Evolutionary conservation across 2,329 filamentous ascomycete genomes (phyloP).

Genomic region (Trichoderma gracile): DNA sequence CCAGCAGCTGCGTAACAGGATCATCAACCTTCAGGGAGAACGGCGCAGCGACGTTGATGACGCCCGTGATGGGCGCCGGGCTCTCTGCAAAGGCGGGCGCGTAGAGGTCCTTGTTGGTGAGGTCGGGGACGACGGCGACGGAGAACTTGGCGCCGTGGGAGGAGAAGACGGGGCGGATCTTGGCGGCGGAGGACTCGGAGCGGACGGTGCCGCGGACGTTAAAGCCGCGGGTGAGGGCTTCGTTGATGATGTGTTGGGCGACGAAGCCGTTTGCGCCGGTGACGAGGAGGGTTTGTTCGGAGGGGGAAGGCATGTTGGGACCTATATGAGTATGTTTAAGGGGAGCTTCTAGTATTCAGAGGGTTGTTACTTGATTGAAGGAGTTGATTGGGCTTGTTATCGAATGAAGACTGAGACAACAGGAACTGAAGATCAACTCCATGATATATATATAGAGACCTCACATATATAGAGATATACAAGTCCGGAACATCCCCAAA

Average conservation of each 20-base stretch:
- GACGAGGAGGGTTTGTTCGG: conserved; percentile 25
- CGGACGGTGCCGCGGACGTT: conserved; percentile 24
- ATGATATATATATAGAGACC: background rate
- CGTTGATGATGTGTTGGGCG: conserved; percentile 23
- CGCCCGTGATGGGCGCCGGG: conserved; percentile 58
- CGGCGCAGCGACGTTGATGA: conserved; percentile 73
- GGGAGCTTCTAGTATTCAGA: too few relatives aligned
- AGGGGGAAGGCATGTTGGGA: conserved; percentile 11
- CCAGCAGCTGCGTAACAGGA: conserved; percentile 49
- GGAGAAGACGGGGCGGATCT: conserved; percentile 11
- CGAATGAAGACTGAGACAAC: background rate
- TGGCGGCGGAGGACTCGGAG: background rate
- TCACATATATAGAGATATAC: too few relatives aligned
- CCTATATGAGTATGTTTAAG: background rate
- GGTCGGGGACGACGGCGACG: conserved; percentile 66
- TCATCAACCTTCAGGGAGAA: conserved; percentile 67
- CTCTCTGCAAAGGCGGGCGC: conserved; percentile 51
- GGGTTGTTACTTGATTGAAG: background rate
- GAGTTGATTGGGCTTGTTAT: background rate
- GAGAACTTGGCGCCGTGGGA: conserved; percentile 35
- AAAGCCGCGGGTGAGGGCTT: conserved; percentile 21
- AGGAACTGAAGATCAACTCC: background rate
- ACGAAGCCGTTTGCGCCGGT: conserved; percentile 28
- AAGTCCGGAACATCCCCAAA: background rate
- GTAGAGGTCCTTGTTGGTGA: conserved; percentile 70